Conservation (phyloP, 1,139 yeast genomes). For the Barnettozyma hawaiiensis region DNA sequence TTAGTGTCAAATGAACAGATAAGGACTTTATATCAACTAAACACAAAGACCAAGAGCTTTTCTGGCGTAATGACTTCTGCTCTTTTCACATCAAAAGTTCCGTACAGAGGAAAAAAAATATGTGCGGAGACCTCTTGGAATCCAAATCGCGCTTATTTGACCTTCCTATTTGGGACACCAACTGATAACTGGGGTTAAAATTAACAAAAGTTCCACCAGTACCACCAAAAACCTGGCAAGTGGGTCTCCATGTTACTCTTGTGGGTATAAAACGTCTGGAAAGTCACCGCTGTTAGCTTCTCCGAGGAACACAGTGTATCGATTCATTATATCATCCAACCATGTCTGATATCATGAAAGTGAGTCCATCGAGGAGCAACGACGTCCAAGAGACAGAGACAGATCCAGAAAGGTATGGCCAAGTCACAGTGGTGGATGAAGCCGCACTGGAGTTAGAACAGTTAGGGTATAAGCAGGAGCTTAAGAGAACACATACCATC, state of each 20-base stretch:
- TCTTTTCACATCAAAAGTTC: neutral
- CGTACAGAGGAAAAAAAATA: no score
- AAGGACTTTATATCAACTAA: neutral
- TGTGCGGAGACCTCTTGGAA: neutral
- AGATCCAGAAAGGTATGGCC: constrained; percentile 2
- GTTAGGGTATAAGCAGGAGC: constrained; percentile 35
- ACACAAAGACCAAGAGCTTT: no score
- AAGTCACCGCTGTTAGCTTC: neutral
- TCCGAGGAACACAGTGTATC: neutral
- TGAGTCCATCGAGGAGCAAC: neutral
- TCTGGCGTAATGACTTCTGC: neutral
- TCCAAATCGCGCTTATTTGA: constrained; percentile 1
- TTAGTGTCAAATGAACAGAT: neutral
- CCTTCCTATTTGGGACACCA: constrained; percentile 4
- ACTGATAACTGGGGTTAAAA: neutral
- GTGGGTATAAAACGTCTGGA: neutral
- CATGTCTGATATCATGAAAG: constrained; percentile 5
- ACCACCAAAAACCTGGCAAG: neutral
- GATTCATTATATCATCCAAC: neutral
- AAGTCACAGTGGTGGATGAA: constrained; percentile 2
- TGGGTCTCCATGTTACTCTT: neutral
- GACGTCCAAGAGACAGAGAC: no score
- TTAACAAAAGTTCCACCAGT: no score
- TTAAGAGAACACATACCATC: constrained; percentile 32
- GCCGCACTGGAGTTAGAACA: constrained; percentile 20